Conservation (phyloP, 306 rosid species). For the Pueraria montana region DNA sequence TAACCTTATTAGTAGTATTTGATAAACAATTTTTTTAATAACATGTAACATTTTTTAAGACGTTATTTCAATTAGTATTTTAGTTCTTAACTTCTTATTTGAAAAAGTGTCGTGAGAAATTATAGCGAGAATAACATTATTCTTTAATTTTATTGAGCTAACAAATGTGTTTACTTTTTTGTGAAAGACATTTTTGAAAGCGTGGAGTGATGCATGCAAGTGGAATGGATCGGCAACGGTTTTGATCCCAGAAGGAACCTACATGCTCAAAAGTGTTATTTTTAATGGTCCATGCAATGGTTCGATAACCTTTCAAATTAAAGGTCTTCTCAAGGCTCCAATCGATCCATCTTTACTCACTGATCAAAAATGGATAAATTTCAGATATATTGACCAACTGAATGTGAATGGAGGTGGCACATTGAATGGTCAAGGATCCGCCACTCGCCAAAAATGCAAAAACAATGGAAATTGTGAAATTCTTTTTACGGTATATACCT, state of each 20-base stretch:
- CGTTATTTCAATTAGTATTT: too few relatives aligned
- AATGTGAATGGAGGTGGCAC: conserved; percentile 62
- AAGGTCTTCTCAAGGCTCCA: conserved; percentile 63
- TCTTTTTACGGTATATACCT: conserved; percentile 56
- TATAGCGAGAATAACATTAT: too few relatives aligned
- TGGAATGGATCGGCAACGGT: conserved; percentile 45
- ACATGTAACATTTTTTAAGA: too few relatives aligned
- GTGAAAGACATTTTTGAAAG: conserved; percentile 54
- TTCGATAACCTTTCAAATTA: conserved; percentile 46
- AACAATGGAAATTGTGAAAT: conserved; percentile 46
- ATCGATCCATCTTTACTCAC: conserved; percentile 33
- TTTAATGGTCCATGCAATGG: conserved; percentile 72
- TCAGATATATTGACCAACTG: conserved; percentile 54
- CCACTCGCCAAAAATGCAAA: conserved; percentile 57
- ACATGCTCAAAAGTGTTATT: conserved; percentile 40
- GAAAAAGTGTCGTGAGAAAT: too few relatives aligned
- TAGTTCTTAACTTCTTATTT: too few relatives aligned
- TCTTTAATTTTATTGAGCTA: neutral
- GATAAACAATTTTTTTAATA: too few relatives aligned
- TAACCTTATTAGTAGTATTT: too few relatives aligned
- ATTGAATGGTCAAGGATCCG: conserved; percentile 67
- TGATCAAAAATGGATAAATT: conserved; percentile 60
- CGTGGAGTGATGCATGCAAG: conserved; percentile 62
- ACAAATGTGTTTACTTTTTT: neutral
- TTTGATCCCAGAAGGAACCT: conserved; percentile 57